Conservation (phyloP, 73 alveolate genomes). For the Urostyla sp. region DNA sequence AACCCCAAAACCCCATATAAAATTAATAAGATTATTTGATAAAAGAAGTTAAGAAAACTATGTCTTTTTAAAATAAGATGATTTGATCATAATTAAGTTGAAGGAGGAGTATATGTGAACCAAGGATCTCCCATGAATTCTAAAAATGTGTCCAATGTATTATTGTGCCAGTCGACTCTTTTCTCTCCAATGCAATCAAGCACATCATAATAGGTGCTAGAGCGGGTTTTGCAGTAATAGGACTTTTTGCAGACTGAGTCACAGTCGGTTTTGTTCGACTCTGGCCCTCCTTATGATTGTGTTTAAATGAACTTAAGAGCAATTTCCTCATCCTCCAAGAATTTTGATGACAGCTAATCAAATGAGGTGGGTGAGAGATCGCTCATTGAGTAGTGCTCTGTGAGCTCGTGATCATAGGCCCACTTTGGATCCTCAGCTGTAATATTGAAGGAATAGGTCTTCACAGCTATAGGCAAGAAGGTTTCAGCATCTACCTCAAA, state of each 20-base stretch:
- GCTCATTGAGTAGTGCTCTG: slow-evolving; percentile 16
- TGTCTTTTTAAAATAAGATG: too few species aligned
- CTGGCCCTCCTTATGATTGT: neutral
- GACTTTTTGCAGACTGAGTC: neutral
- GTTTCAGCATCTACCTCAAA: slow-evolving; percentile 50
- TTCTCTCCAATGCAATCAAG: neutral
- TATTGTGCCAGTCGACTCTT: neutral
- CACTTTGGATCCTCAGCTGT: slow-evolving; percentile 30
- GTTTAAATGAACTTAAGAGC: neutral
- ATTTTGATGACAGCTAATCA: neutral
- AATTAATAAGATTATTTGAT: too few species aligned
- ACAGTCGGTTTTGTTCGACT: neutral
- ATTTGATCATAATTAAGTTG: too few species aligned
- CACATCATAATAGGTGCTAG: slow-evolving; percentile 3
- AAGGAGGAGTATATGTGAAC: too few species aligned
- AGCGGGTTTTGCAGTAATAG: slow-evolving; percentile 1
- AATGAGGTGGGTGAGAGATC: slow-evolving; percentile 50
- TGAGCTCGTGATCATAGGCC: slow-evolving; percentile 35
- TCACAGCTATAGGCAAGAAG: slow-evolving; percentile 46
- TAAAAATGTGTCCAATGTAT: slow-evolving; percentile 6
- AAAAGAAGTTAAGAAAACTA: too few species aligned
- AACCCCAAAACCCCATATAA: too few species aligned
- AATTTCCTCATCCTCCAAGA: neutral
- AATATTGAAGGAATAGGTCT: slow-evolving; percentile 43
- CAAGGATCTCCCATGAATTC: slow-evolving; percentile 38